These are phyloP conservation scores for Sindora glabra DNA, from an alignment of 306 rosid species.

Conservation along the genomic window DNA sequence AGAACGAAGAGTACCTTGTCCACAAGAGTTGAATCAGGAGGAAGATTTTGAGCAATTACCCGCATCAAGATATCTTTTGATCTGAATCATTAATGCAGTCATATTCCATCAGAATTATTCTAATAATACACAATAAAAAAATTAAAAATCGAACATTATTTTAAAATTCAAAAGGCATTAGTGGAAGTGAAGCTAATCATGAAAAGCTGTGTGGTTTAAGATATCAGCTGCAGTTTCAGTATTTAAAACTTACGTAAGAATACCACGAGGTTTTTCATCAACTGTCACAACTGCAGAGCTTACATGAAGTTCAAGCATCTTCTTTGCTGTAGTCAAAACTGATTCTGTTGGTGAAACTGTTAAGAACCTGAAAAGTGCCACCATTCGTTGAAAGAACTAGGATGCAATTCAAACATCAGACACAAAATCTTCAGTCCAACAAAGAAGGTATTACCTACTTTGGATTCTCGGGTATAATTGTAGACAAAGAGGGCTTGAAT, in stretches of 20 bases:
- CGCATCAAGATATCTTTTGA: conserved; percentile 96
- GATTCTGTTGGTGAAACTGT: conserved; percentile 67
- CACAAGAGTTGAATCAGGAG: conserved; percentile 67
- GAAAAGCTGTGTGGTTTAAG: neutral
- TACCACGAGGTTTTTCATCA: conserved; percentile 76
- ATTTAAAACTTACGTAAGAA: conserved; percentile 66
- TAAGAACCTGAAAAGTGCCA: conserved; percentile 51
- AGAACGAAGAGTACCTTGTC: conserved; percentile 63
- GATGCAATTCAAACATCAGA: neutral
- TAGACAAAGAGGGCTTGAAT: conserved; percentile 89
- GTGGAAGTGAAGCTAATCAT: neutral
- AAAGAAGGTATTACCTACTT: conserved; percentile 89
- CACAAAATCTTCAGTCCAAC: conserved; percentile 1
- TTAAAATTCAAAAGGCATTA: neutral
- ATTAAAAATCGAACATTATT: neutral
- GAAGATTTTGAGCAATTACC: conserved; percentile 67
- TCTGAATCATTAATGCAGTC: conserved; percentile 30
- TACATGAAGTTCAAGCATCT: conserved; percentile 64
- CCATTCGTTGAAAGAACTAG: conserved; percentile 17
- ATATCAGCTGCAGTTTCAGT: neutral
- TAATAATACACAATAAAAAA: neutral
- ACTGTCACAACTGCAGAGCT: conserved; percentile 72
- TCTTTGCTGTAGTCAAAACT: conserved; percentile 64
- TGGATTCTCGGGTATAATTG: conserved; percentile 82
- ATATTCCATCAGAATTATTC: conserved; percentile 4